Conservation (phyloP, 164 flowering plant species). For the Euptelea pleiosperma region DNA sequence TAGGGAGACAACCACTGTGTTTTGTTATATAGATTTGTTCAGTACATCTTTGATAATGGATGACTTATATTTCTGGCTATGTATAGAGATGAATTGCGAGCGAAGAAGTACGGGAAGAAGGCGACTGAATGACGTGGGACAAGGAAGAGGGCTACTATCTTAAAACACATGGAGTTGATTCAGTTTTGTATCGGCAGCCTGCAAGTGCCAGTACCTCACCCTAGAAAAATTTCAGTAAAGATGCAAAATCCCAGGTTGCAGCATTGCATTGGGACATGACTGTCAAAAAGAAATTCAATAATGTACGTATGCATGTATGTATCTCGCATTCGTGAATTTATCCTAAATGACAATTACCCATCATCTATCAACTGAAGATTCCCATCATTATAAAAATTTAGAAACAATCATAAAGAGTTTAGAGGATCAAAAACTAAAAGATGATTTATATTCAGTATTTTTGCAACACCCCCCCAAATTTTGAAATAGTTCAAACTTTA, state of each 20-base stretch:
- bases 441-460: too few species aligned
- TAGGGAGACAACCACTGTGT: too few species aligned
- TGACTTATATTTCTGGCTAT: too few species aligned
- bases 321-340: conserved; percentile 7
- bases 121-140: not conserved
- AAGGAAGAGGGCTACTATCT: not conserved
- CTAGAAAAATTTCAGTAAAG: not conserved
- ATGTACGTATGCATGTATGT: conserved; percentile 1
- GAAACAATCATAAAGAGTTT: too few species aligned
- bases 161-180: not conserved
- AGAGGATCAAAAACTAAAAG: too few species aligned
- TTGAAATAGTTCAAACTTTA: too few species aligned
- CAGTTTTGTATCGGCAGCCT: conserved; percentile 1
- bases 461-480: too few species aligned
- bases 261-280: not conserved
- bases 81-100: not conserved
- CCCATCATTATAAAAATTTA: too few species aligned
- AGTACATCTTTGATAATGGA: too few species aligned
- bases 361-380: too few species aligned
- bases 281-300: not conserved
- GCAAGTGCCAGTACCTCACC: not conserved
- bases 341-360: too few species aligned
- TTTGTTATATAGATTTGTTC: too few species aligned
- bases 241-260: not conserved
- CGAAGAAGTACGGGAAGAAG: not conserved